Base-by-base conservation (phyloP, 352 stramenopile species). In the Pythium guiyangense region DNA sequence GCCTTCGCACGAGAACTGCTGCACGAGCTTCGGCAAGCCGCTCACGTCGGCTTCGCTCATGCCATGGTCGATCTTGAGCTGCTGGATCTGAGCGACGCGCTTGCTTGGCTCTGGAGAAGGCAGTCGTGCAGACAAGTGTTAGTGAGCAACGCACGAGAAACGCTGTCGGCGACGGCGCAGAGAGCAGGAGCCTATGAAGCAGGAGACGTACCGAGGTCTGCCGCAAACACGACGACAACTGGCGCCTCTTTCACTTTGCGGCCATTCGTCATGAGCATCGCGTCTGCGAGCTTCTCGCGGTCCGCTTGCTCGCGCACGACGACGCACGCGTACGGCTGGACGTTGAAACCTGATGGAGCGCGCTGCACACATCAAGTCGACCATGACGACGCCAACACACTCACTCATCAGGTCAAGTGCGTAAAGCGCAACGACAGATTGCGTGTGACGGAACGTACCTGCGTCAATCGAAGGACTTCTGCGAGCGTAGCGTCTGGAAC, bases 201-300 rank as follows among this genome's bases (percentile, higher is more conserved):
- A 43, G 3, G 17, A 17, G 17, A 59, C 52, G 25, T 55, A 85
- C 80, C 71, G 17, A 91, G 62, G 54, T 96, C 86, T 1, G 82
- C 79, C 2, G 79, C 79, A 52, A 96, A 96, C 34, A 96, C 83
- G 3, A 79, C 84, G 12, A 92, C 73, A 0, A 94, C 71, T 0
- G 86, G 84, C 1, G 84, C 84, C 34, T 93, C 74, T 40, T 85
- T 77, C 31, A 94, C 83, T 62, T 90, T 91, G 50, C 67, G 62
- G 26, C 50, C 74, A 56, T 95, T 95, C 11, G 70, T 77, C 9
- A 67, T 83, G 43, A 96, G 74, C 86, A 96, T 96, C 29, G 82
- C 79, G 17, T 78, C 70, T 0, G 75, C 77, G 15, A 96, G 64
- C 29, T 74, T 73, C 29, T 93, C 71, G 22, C 86, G 84, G 26